Conservation (phyloP, 73 alveolate genomes). For the Strombidium stylifer region DNA sequence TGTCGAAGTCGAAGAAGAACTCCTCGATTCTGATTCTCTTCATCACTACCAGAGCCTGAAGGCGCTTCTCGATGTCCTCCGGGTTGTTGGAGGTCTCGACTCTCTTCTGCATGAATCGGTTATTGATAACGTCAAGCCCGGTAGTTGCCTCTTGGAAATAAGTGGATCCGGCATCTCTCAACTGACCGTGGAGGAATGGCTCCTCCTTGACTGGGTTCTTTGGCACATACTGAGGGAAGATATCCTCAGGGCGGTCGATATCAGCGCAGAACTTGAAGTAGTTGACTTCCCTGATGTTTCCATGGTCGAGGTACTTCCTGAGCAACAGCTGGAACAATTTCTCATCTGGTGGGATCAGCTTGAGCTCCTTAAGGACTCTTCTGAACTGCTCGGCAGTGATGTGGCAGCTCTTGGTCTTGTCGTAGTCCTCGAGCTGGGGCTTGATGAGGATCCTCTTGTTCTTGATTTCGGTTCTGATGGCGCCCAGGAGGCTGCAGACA, state of each 20-base stretch:
- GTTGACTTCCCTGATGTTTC: slow-evolving; percentile 77
- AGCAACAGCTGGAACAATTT: slow-evolving; percentile 59
- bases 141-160: slow-evolving; percentile 46
- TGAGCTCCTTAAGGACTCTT: slow-evolving; percentile 76
- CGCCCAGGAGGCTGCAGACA: slow-evolving; percentile 43
- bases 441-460: slow-evolving; percentile 75
- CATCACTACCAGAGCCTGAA: slow-evolving; percentile 83
- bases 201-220: not conserved
- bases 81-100: slow-evolving; percentile 58
- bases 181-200: not conserved
- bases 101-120: slow-evolving; percentile 37
- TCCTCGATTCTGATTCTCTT: slow-evolving; percentile 86
- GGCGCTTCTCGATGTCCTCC: slow-evolving; percentile 80
- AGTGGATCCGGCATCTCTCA: slow-evolving; percentile 5
- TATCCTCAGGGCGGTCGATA: slow-evolving; percentile 85
- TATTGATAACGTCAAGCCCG: slow-evolving; percentile 47
- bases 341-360: slow-evolving; percentile 69
- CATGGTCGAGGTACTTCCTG: slow-evolving; percentile 74
- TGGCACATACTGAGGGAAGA: slow-evolving; percentile 57
- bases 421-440: slow-evolving; percentile 83
- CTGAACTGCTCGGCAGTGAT: slow-evolving; percentile 78
- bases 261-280: slow-evolving; percentile 83
- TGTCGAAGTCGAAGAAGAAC: slow-evolving; percentile 90
- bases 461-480: slow-evolving; percentile 50
- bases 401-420: slow-evolving; percentile 80